These are phyloP conservation scores for Iberis amara DNA, from an alignment of 441 rosid genomes.

Conservation along the genomic window DNA sequence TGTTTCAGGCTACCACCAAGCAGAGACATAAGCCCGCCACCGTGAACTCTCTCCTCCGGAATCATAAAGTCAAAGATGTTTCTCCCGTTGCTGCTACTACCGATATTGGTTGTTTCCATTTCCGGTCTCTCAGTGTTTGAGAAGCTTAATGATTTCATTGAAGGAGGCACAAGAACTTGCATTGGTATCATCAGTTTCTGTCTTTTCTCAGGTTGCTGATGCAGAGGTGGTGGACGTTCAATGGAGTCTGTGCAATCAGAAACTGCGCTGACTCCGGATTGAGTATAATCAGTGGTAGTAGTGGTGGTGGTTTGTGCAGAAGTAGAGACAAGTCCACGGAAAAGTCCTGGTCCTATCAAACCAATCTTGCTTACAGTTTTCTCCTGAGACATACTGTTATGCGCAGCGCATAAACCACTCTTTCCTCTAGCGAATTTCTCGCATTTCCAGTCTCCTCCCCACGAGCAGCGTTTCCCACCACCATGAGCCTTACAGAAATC, in stretches of 20 bases:
- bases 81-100: constrained; percentile 26
- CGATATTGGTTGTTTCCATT: constrained; percentile 36
- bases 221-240: constrained; percentile 31
- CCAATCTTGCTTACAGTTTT: constrained; percentile 43
- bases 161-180: constrained; percentile 79
- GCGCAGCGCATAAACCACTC: constrained; percentile 91
- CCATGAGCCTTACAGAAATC: constrained; percentile 95
- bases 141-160: constrained; percentile 64
- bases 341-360: constrained; percentile 68
- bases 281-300: constrained; percentile 51
- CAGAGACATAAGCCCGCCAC: constrained; percentile 89
- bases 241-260: constrained; percentile 60
- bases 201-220: constrained; percentile 30
- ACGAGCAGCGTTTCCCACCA: constrained; percentile 79
- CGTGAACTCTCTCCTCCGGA: constrained; percentile 96
- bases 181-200: constrained; percentile 72
- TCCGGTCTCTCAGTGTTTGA: constrained; percentile 32
- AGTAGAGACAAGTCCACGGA: constrained; percentile 71
- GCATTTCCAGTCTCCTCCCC: constrained; percentile 68
- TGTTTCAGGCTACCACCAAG: constrained; percentile 62
- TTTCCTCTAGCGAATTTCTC: constrained; percentile 93
- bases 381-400: constrained; percentile 62
- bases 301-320: constrained; percentile 38
- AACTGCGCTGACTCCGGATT: constrained; percentile 51
- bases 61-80: constrained; percentile 45